Evolutionary conservation across 208 protist genomes (phyloP), one percentile per base, ranked within the genome.

Genomic region (Trypanosoma vivax): DNA sequence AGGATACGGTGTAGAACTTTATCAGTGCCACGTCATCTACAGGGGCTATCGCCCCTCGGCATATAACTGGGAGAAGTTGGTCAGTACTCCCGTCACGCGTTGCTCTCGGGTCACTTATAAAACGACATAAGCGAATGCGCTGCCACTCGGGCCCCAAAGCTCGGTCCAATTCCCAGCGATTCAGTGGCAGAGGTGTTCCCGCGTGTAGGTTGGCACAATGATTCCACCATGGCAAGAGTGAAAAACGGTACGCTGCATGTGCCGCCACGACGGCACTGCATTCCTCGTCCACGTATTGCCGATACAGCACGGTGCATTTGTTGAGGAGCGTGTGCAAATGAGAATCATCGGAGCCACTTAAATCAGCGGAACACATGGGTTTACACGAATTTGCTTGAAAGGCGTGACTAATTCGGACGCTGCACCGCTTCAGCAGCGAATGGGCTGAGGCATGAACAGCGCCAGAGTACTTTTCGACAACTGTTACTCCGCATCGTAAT

Each of bases 161-260:
- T 23, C 52, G 48, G 33, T 73, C 65, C 21, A 73, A 52, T 24
- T 73, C 65, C 58, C 59, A 73, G 5, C 50, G 49, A 29, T 65
- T 49, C 24, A 65, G 6, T 0, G 57, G 51, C 6, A 57, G 37
- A 31, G 51, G 41, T 3, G n/a, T 25, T 27, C 31, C 2, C 7
- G 59, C 35, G 33, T 73, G 57, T 10, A 73, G 47, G 29, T 40
- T 52, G 2, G 56, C 37, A 38, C 35, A 33, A 10, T 65, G 33
- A 1, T 59, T 52, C 65, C 65, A 73, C 65, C 57, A 64, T 31
- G 65, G 65, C 3, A 57, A 10, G 5, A 73, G n/a, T 1, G 58
- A 48, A 55, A 65, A 64, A 37, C 65, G 58, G 29, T 65, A 60
- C 3, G 65, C 54, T 3, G 59, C 65, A 28, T 64, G 25, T 16